Percentiles rank a stretch among this genome's conserved stretches.
Conservation (phyloP, 2,329 filamentous ascomycete genomes). For the Penicillium oxalicum region DNA sequence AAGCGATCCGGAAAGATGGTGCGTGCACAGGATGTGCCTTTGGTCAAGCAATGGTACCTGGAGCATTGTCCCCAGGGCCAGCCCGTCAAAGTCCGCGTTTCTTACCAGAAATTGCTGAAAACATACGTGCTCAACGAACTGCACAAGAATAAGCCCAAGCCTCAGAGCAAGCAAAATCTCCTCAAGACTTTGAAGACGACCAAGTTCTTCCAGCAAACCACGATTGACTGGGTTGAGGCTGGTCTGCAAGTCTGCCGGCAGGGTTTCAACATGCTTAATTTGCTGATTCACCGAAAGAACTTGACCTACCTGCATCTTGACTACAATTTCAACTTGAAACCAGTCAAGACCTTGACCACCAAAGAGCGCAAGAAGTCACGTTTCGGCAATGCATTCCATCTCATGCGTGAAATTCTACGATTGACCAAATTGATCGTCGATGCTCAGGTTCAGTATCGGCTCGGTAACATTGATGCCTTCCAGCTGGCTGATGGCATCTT, state of each 20-base stretch:
- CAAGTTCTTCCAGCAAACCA: slow-evolving; percentile 99
- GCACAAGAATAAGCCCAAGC: slow-evolving; percentile 92
- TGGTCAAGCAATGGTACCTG: slow-evolving; percentile 97
- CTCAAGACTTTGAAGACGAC: slow-evolving; percentile 87
- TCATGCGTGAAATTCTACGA: slow-evolving; percentile 96
- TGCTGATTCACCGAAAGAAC: slow-evolving; percentile 97
- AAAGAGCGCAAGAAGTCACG: slow-evolving; percentile 99
- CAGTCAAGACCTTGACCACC: slow-evolving; percentile 95
- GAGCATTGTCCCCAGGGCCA: slow-evolving; percentile 89
- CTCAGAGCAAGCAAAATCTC: slow-evolving; percentile 88
- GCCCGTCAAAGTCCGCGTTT: slow-evolving; percentile 94
- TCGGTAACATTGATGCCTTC: slow-evolving; percentile 98
- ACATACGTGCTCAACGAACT: slow-evolving; percentile 93
- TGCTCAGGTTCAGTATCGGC: slow-evolving; percentile 92
- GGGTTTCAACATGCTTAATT: slow-evolving; percentile 98
- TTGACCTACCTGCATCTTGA: slow-evolving; percentile 96
- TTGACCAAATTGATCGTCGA: slow-evolving; percentile 97
- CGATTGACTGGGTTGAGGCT: slow-evolving; percentile 98
- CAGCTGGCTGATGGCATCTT: slow-evolving; percentile 96
- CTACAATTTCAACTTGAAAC: slow-evolving; percentile 99
- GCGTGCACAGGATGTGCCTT: slow-evolving; percentile 88
- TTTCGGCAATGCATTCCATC: slow-evolving; percentile 96
- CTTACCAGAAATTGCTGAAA: slow-evolving; percentile 96
- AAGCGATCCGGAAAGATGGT: slow-evolving; percentile 93
- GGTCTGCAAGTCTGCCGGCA: slow-evolving; percentile 96